Conservation (phyloP, 176 grass and related monocot genomes). For the Avena insularis region DNA sequence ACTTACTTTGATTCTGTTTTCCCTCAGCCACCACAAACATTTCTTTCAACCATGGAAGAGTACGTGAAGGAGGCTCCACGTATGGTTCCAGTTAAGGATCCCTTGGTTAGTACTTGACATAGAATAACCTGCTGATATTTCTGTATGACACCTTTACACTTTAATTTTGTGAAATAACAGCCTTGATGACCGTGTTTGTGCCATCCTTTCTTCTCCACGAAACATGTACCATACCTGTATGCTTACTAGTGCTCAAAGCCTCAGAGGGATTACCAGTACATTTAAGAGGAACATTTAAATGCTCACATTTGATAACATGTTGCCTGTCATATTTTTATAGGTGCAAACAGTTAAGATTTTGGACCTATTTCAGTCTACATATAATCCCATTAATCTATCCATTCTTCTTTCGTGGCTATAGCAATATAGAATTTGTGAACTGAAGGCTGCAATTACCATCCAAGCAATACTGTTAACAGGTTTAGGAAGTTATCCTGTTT, state of each 20-base stretch:
- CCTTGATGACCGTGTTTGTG: conserved; percentile 9
- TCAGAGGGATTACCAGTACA: not conserved
- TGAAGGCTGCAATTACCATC: conserved; percentile 15
- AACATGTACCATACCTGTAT: not conserved
- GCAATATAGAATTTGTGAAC: conserved; percentile 12
- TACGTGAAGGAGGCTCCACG: conserved; percentile 94
- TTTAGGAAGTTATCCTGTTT: conserved; percentile 16
- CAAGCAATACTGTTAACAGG: not conserved
- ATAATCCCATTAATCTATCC: not conserved
- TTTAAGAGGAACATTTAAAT: not conserved
- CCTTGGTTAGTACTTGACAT: conserved; percentile 60
- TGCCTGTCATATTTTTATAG: not conserved
- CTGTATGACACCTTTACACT: conserved; percentile 3
- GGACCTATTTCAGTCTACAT: not conserved
- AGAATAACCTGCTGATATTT: conserved; percentile 8
- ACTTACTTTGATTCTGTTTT: conserved; percentile 38
- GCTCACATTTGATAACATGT: not conserved
- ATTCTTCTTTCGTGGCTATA: conserved; percentile 18
- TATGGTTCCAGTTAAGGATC: conserved; percentile 72
- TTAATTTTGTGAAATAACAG: not conserved
- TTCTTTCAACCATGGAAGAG: conserved; percentile 95
- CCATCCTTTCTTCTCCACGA: not conserved
- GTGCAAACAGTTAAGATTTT: not conserved
- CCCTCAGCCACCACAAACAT: conserved; percentile 87
- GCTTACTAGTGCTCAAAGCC: not conserved